A percentile compares a stretch with the other conserved stretches of the same genome.
Conservation (phyloP, 495 filamentous ascomycete species). For the Saxophila tyrrhenica region DNA sequence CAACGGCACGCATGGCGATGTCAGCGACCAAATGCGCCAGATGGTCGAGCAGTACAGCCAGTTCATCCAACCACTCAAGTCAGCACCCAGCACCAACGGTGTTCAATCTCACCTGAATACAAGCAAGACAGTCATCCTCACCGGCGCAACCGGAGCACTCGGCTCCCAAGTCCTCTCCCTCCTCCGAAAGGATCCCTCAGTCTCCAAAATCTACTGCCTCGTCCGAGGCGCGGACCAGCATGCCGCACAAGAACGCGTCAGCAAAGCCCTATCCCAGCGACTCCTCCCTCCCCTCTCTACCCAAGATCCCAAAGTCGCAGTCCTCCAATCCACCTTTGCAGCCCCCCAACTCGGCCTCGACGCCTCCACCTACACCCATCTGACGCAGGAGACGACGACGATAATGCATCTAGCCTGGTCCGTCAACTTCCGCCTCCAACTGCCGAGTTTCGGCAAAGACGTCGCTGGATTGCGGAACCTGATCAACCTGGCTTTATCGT, state of each 20-base stretch:
- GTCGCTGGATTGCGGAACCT: constrained; percentile 44
- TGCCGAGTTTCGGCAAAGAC: constrained; percentile 46
- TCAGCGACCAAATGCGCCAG: constrained; percentile 23
- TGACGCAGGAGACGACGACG: constrained; percentile 35
- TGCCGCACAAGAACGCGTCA: constrained; percentile 40
- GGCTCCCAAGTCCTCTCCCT: constrained; percentile 45
- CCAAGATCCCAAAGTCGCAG: constrained; percentile 31
- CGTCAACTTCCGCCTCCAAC: constrained; percentile 55
- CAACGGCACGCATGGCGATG: background rate
- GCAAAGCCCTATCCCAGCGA: constrained; percentile 33
- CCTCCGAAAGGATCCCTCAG: constrained; percentile 26
- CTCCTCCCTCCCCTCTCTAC: constrained; percentile 11
- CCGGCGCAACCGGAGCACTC: constrained; percentile 52
- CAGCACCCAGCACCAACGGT: background rate
- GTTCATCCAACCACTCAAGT: constrained; percentile 13
- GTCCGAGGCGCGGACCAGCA: constrained; percentile 38
- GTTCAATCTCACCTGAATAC: background rate
- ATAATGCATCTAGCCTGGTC: constrained; percentile 61
- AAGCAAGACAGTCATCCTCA: constrained; percentile 32
- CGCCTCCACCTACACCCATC: constrained; percentile 24
- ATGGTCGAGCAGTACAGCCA: constrained; percentile 31
- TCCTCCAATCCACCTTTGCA: constrained; percentile 32
- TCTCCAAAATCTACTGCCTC: constrained; percentile 43
- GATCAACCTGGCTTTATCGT: constrained; percentile 39
- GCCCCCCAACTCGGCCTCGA: constrained; percentile 37